These are phyloP conservation scores for Microdochium bolleyi DNA, from an alignment of 2,329 filamentous ascomycete genomes.

Conservation along the genomic window DNA sequence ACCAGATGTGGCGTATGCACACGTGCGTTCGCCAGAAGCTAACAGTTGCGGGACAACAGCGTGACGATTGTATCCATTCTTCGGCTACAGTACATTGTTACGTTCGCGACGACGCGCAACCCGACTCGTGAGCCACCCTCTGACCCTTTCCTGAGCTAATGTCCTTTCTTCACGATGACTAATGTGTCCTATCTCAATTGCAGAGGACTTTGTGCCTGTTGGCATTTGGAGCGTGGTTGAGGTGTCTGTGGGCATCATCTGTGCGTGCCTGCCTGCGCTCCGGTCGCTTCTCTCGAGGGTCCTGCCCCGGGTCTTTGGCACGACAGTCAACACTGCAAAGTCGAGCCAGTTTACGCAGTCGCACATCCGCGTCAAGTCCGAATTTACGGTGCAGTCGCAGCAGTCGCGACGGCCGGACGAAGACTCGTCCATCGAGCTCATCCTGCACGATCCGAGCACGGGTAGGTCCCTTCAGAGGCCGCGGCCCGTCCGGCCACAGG, in stretches of 20 bases:
- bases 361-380: background rate
- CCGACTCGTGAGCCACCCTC: conserved; percentile 8
- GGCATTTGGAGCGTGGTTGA: conserved; percentile 25
- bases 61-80: conserved; percentile 24
- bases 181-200: background rate
- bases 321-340: background rate
- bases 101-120: conserved; percentile 18
- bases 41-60: conserved; percentile 11
- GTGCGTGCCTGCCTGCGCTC: conserved; percentile 20
- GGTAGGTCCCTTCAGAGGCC: background rate
- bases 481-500: background rate
- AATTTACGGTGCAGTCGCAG: background rate
- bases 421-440: background rate
- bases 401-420: background rate
- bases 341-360: background rate
- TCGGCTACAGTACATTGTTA: conserved; percentile 19
- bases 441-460: background rate
- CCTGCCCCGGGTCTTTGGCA: background rate
- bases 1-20: too few species aligned
- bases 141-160: background rate
- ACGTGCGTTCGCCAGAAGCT: too few species aligned
- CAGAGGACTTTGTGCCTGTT: conserved; percentile 18
- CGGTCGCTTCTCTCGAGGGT: background rate
- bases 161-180: background rate
- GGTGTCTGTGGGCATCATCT: conserved; percentile 23